Evolutionary conservation across 192 early-diverging fungal species (phyloP), one percentile per base, ranked within the genome.

Genomic region (Coemansia sp.): DNA sequence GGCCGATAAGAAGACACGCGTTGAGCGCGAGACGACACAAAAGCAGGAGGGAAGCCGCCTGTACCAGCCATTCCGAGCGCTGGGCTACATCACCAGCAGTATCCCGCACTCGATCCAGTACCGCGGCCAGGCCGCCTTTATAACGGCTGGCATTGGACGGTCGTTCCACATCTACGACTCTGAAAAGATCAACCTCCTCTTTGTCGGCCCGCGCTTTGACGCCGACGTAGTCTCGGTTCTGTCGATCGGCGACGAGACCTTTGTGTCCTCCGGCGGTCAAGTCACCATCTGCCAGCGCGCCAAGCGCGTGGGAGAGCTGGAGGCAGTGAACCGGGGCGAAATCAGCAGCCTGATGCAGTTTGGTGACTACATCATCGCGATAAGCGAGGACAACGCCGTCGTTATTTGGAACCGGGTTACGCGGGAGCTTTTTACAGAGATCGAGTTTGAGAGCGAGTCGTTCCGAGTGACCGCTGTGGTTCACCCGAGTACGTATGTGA

Each of bases 401-500:
- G 86, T 87, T 12, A 80, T 96, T 38, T 95, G 92, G 89, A 83
- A 95, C 73, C 83, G 86, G 62, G 72, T 63, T n/a, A 91, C 84
- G 17, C 74, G 77, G 79, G 89, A 94, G 76, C 67, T 89, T 60
- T 87, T 92, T 64, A 89, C 89, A 0, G 85, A 88, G 60, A 80
- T 95, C 38, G 86, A 90, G 56, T 94, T 96, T 80, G 90, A 86
- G 25, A 61, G 46, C 67, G 71, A 84, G 20, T 64, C 83, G 1
- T 96, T 96, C 73, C 85, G 85, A 27, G 82, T 90, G 8, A 91
- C 95, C 7, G 63, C 85, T 0, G 67, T 97, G 11, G 79, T 98
- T 42, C 98, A 99, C 64, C 98, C 98, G 24, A 92, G 88, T 84
- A 98, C 98, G 2, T 99, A 98, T 84, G 74, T 99, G 35, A 98